phyloP scores from a whole-genome alignment of 1,139 yeast genomes.

The Hyphopichia pseudoburtonii region DNA sequence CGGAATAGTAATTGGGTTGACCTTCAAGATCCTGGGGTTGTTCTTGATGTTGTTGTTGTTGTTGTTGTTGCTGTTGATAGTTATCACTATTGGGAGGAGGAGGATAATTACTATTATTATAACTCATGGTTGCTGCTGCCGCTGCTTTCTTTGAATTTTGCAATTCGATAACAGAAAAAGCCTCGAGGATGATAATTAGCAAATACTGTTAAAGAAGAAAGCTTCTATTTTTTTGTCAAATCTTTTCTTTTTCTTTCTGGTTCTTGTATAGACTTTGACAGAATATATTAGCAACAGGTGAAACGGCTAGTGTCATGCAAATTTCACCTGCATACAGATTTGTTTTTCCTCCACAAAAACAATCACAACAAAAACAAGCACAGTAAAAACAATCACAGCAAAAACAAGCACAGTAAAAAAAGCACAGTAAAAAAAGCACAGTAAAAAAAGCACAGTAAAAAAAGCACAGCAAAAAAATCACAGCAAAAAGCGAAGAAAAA shows the following conservation, averaged over 20 bases:
- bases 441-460: too few species aligned
- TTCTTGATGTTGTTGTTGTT: conserved; percentile 1
- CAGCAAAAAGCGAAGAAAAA: too few species aligned
- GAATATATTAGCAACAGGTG: neutral
- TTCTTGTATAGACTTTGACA: neutral
- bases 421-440: too few species aligned
- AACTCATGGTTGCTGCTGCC: conserved; percentile 1
- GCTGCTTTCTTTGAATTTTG: too few species aligned
- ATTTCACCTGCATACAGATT: conserved; percentile 4
- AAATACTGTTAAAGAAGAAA: neutral
- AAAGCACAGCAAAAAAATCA: too few species aligned
- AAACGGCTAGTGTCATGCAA: conserved; percentile 6
- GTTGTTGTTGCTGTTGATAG: neutral
- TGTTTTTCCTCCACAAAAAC: too few species aligned
- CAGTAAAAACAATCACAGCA: too few species aligned
- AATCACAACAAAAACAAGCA: too few species aligned
- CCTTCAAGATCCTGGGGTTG: conserved; percentile 22
- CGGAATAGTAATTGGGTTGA: conserved; percentile 22
- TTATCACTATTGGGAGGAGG: neutral
- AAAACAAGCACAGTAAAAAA: too few species aligned
- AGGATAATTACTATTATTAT: conserved; percentile 1
- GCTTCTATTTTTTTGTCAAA: neutral
- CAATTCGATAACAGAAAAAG: neutral
- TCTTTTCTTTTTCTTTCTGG: neutral
- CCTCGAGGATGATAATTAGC: neutral